Base-by-base conservation (phyloP, 352 stramenopile species). In the Albugo candida region DNA sequence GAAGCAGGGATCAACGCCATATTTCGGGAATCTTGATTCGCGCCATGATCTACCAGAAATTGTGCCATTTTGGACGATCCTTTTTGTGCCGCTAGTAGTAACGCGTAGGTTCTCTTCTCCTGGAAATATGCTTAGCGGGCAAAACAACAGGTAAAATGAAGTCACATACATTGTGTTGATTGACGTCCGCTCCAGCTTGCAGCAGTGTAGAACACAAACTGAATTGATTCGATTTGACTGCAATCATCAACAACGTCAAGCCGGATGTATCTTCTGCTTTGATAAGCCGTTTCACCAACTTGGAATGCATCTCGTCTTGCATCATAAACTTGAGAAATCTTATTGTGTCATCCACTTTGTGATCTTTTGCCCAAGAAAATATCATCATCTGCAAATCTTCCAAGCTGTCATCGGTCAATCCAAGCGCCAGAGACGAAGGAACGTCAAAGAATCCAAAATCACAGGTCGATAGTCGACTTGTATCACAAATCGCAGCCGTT, bases 11-110 rank as follows among this genome's bases (percentile, higher is more conserved):
- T 87, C 24, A 92, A 65, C 16, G 78, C 69, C 65, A 84, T 82
- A 58, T 85, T 85, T 57, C 83, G 82, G 8, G 74, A 88, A 41
- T 92, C 73, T 45, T 79, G 61, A 49, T 81, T 85, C 2, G 76
- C 75, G 11, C 67, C 70, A 39, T 64, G 59, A 16, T 77, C 51
- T 0, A 92, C 47, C 38, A 92, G 38, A 36, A 85, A 86, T 45
- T 65, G 62, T 11, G 78, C 84, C 54, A 80, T 74, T 0, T 73
- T 64, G 18, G 70, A 60, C 49, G 78, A 67, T 17, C 78, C 78
- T 56, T 88, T 92, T 50, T 92, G 78, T 1, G 78, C 71, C 5
- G 75, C 73, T n/a, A 92, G 61, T 43, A 88, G 52, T 49, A 92
- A 40, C 13, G 78, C 73, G 45, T 78, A 87, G 11, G 72, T 81